Base-by-base conservation (phyloP, 805 yeast genomes). In the Nakazawaea ernobii region DNA sequence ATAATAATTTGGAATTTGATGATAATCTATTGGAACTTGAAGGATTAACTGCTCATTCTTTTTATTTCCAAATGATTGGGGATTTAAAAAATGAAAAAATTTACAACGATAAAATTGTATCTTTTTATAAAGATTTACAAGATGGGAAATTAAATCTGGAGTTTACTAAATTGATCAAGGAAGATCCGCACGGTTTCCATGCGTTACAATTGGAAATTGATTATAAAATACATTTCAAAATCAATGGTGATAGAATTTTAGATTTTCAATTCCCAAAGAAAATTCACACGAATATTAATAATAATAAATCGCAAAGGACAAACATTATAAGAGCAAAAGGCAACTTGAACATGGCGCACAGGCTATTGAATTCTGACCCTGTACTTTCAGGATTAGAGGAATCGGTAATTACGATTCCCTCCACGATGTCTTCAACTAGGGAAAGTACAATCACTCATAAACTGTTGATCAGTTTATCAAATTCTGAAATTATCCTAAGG, bases 401-500 rank as follows among this genome's bases (percentile, higher is more conserved):
- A 33, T 74, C 82, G 0, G 78, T 75, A 0, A 58, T 75, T 46
- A 69, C 77, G 0, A 58, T 73, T 8, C 79, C 81, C 0, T 65
- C 74, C 2, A 56, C 55, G 14, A 33, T 26, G 27, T n/a, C 37
- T 6, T 37, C 29, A n/a, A 24, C 53, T 53, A 35, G 46, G 57
- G 39, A 35, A 46, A 30, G 48, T 49, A 28, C 3, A 28, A 43
- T 8, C 30, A 51, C 13, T 43, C 49, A 5, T 29, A n/a, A 28
- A 36, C 45, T 46, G 42, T 35, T 36, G 29, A n/a, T 33, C 9
- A 30, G 38, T 24, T 32, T 43, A 4, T 35, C 41, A 43, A 14
- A 11, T 26, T 44, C 50, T 35, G 50, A 45, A 27, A 32, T 46
- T 17, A 27, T 29, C n/a, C 17, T 42, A 32, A 30, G 30, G 15